Percentiles rank a stretch among this genome's conserved stretches.
Conservation (phyloP, 1,139 yeast species). For the Pichia kudriavzevii region DNA sequence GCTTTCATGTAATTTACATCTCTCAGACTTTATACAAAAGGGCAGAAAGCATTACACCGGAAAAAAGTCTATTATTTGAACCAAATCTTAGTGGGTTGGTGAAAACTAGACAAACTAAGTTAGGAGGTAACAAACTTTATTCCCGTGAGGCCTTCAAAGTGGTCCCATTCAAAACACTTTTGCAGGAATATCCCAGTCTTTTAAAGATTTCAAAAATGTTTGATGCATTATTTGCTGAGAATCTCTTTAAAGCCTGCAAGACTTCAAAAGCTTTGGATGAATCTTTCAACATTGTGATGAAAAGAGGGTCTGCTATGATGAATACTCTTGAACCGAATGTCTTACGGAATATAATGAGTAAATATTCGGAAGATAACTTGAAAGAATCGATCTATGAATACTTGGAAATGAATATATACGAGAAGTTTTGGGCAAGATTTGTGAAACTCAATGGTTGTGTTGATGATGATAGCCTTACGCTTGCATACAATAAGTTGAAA, state of each 20-base stretch:
- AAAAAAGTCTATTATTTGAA: constrained; percentile 1
- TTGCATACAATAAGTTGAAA: constrained; percentile 37
- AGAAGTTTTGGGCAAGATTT: constrained; percentile 51
- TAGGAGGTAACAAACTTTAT: too few relatives aligned
- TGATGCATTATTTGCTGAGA: constrained; percentile 4
- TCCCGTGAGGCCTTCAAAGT: too few relatives aligned
- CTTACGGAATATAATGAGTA: constrained; percentile 8
- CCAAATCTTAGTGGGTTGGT: background rate
- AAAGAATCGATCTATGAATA: constrained; percentile 56
- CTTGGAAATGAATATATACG: constrained; percentile 61
- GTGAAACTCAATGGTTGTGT: constrained; percentile 27
- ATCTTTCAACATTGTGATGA: constrained; percentile 31
- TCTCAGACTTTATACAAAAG: constrained; percentile 44
- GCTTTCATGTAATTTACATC: constrained; percentile 45
- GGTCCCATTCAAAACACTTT: too few relatives aligned
- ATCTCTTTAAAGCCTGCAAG: constrained; percentile 20
- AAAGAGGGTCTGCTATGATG: constrained; percentile 35
- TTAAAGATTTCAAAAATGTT: constrained; percentile 4
- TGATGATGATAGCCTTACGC: constrained; percentile 29
- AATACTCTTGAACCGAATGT: constrained; percentile 16
- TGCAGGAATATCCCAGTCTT: constrained; percentile 2
- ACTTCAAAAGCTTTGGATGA: constrained; percentile 30
- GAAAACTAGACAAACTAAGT: background rate
- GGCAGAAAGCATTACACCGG: constrained; percentile 17
- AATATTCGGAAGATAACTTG: constrained; percentile 43